These are phyloP conservation scores for Paecilomyces variotii DNA, from an alignment of 2,329 filamentous ascomycete species.

Conservation along the genomic window DNA sequence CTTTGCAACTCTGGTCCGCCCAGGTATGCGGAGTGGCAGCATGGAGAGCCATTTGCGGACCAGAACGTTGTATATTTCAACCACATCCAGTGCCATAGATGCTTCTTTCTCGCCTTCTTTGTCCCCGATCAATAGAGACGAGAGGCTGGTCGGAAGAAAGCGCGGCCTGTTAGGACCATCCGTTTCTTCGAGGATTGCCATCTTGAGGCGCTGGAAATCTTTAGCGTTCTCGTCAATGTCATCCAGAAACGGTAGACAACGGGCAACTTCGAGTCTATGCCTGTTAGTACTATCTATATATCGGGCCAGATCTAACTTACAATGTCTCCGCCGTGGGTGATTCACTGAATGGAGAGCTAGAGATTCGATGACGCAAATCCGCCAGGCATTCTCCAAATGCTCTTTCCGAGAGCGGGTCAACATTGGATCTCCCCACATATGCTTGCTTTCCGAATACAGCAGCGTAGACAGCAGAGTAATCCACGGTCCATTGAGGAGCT, in stretches of 20 bases:
- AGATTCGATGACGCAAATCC: slow-evolving; percentile 9
- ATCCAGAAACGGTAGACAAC: slow-evolving; percentile 17
- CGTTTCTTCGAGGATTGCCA: slow-evolving; percentile 8
- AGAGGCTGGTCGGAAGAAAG: not conserved
- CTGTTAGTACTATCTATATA: slow-evolving; percentile 4
- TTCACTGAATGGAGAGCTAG: slow-evolving; percentile 1
- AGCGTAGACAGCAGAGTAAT: slow-evolving; percentile 21
- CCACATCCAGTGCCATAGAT: slow-evolving; percentile 12
- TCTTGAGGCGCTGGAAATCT: slow-evolving; percentile 18
- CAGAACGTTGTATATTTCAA: slow-evolving; percentile 27
- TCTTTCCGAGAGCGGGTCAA: slow-evolving; percentile 2
- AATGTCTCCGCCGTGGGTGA: slow-evolving; percentile 17
- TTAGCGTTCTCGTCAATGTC: slow-evolving; percentile 30
- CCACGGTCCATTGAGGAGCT: slow-evolving; percentile 20
- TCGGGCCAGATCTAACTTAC: slow-evolving; percentile 14
- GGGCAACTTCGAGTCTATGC: slow-evolving; percentile 25
- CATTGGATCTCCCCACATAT: slow-evolving; percentile 1
- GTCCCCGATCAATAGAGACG: not conserved
- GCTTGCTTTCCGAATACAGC: slow-evolving; percentile 12
- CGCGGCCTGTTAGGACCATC: not conserved
- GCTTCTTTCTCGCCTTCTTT: not conserved
- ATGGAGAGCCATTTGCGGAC: slow-evolving; percentile 29
- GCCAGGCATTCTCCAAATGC: slow-evolving; percentile 17
- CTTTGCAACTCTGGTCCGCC: slow-evolving; percentile 29
- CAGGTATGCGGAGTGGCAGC: slow-evolving; percentile 25